A percentile compares a stretch with the other conserved stretches of the same genome.
Evolutionary conservation across 352 stramenopile species (phyloP).

Genomic region (Pilasporangium apinafurcum): DNA sequence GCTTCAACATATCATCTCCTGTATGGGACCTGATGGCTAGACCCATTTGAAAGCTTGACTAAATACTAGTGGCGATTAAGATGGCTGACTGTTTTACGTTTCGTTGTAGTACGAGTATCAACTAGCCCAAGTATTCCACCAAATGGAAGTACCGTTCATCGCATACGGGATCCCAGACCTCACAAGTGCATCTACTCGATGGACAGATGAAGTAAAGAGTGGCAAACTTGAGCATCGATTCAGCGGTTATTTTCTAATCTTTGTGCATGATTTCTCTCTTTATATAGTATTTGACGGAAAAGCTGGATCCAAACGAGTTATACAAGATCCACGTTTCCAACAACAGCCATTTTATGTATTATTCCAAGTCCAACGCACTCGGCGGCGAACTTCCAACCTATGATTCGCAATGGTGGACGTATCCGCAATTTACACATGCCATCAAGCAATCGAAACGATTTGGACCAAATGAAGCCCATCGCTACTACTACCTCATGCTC

Average conservation of each 20-base stretch:
- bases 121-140: conserved; percentile 82
- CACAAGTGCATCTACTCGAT: conserved; percentile 53
- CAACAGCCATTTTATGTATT: conserved; percentile 95
- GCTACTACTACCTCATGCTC: conserved; percentile 61
- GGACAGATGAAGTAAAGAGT: conserved; percentile 61
- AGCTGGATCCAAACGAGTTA: conserved; percentile 21
- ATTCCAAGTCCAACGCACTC: conserved; percentile 33
- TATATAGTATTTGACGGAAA: conserved; percentile 39
- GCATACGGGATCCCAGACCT: conserved; percentile 89
- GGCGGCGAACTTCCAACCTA: conserved; percentile 32
- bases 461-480: conserved; percentile 8
- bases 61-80: background rate
- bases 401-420: conserved; percentile 48
- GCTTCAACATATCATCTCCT: conserved; percentile 54
- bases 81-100: background rate
- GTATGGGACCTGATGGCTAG: conserved; percentile 11
- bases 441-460: conserved; percentile 16
- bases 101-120: conserved; percentile 65
- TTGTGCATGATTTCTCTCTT: background rate
- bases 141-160: conserved; percentile 93
- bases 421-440: conserved; percentile 41
- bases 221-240: no score
- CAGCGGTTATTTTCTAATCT: no score
- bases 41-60: background rate
- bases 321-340: conserved; percentile 76